Evolutionary conservation across 345 rosid genomes (phyloP).

Genomic region (Lagerstroemia speciosa): DNA sequence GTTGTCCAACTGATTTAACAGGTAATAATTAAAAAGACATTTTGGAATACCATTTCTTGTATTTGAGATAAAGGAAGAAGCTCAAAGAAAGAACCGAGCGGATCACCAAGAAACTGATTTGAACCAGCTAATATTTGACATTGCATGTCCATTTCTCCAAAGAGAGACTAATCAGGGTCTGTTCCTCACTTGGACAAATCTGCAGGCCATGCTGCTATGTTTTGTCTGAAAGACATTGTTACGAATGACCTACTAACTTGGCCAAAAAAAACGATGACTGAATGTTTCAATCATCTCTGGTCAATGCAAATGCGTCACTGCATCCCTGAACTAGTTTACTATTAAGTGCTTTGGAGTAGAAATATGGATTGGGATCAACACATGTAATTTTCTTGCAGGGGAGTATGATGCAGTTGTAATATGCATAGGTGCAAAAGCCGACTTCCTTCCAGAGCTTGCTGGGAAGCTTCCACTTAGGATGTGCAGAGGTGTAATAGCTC

Average conservation of each 20-base stretch:
- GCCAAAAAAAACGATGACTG: too few relatives aligned
- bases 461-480: slow-evolving; percentile 86
- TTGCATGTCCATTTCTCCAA: background rate
- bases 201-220: background rate
- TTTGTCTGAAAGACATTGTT: background rate
- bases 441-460: slow-evolving; percentile 54
- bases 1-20: background rate
- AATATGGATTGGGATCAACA: background rate
- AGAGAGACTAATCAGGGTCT: background rate
- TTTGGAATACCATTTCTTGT: background rate
- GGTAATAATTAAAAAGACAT: background rate
- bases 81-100: background rate
- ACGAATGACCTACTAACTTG: background rate
- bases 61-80: background rate
- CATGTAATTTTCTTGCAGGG: slow-evolving; percentile 24
- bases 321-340: background rate
- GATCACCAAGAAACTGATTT: background rate
- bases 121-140: background rate
- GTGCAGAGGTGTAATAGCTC: slow-evolving; percentile 79
- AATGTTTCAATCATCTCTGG: background rate
- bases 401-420: slow-evolving; percentile 69
- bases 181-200: background rate
- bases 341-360: background rate
- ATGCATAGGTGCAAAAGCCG: slow-evolving; percentile 79
- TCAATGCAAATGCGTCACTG: background rate